These are phyloP conservation scores for Daldinia eschscholtzii DNA, from an alignment of 2,329 filamentous ascomycete species.

Conservation along the genomic window DNA sequence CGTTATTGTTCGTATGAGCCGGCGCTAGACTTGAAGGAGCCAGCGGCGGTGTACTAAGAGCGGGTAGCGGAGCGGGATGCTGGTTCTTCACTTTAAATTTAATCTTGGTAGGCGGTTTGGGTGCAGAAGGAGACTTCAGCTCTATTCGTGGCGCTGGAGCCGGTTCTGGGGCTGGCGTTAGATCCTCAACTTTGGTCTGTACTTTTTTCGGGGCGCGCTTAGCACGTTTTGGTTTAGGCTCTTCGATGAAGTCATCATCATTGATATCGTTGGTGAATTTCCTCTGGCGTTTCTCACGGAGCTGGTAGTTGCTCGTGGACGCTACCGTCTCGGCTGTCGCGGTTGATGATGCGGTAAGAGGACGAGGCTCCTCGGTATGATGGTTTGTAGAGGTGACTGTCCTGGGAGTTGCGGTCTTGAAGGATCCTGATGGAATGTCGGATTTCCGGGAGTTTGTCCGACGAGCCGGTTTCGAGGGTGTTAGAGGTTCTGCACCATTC, in stretches of 20 bases:
- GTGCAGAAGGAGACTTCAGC: constrained; percentile 24
- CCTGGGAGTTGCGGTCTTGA: constrained; percentile 49
- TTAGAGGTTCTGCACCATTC: constrained; percentile 31
- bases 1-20: background rate
- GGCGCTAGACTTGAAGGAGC: constrained; percentile 17
- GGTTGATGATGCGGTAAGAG: constrained; percentile 66
- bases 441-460: constrained; percentile 44
- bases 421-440: constrained; percentile 58
- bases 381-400: constrained; percentile 52
- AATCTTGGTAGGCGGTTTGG: constrained; percentile 50
- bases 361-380: constrained; percentile 62
- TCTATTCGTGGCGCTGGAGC: constrained; percentile 28
- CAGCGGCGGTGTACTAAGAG: constrained; percentile 42
- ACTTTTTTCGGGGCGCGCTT: constrained; percentile 49
- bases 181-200: constrained; percentile 45
- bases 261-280: constrained; percentile 65
- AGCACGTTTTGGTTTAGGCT: constrained; percentile 50
- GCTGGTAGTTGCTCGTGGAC: constrained; percentile 65
- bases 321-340: constrained; percentile 63
- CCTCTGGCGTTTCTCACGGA: constrained; percentile 68
- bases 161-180: constrained; percentile 35
- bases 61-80: constrained; percentile 29
- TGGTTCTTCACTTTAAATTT: constrained; percentile 53
- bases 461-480: constrained; percentile 33
- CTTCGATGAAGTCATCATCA: constrained; percentile 54